Conservation (phyloP, 2,329 filamentous ascomycete genomes). For the Xylogone sp. region DNA sequence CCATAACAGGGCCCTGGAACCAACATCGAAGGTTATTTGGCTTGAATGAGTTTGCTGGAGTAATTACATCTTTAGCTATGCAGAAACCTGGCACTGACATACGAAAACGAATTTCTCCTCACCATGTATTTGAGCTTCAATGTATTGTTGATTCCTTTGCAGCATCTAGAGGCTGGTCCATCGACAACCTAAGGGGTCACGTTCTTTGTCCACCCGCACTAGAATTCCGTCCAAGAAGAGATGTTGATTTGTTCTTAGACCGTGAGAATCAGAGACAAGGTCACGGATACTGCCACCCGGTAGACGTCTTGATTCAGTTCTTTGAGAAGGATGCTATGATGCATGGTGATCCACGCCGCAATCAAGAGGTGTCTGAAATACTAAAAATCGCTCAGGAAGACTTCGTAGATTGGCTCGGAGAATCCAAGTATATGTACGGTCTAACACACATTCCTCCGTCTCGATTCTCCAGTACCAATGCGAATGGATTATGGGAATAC, state of each 20-base stretch:
- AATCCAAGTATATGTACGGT: slow-evolving; percentile 32
- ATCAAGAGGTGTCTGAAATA: slow-evolving; percentile 7
- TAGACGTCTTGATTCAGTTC: slow-evolving; percentile 26
- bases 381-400: slow-evolving; percentile 24
- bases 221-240: slow-evolving; percentile 33
- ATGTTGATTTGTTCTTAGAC: slow-evolving; percentile 41
- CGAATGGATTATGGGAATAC: slow-evolving; percentile 44
- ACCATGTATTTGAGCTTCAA: slow-evolving; percentile 46
- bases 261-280: slow-evolving; percentile 25
- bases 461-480: slow-evolving; percentile 35
- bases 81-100: slow-evolving; percentile 37
- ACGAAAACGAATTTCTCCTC: slow-evolving; percentile 37
- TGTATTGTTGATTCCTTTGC: slow-evolving; percentile 45
- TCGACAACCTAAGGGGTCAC: slow-evolving; percentile 32
- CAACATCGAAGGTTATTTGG: slow-evolving; percentile 37
- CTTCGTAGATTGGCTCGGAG: slow-evolving; percentile 35
- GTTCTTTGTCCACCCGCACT: slow-evolving; percentile 30
- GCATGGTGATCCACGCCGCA: slow-evolving; percentile 16
- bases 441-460: slow-evolving; percentile 35
- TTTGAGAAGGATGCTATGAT: slow-evolving; percentile 24
- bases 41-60: slow-evolving; percentile 40
- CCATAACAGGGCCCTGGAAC: slow-evolving; percentile 33
- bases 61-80: slow-evolving; percentile 41
- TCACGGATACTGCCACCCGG: slow-evolving; percentile 28
- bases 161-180: slow-evolving; percentile 40